Base-by-base conservation (phyloP, 2,329 filamentous ascomycete genomes). In the Xylariaceae sp. region DNA sequence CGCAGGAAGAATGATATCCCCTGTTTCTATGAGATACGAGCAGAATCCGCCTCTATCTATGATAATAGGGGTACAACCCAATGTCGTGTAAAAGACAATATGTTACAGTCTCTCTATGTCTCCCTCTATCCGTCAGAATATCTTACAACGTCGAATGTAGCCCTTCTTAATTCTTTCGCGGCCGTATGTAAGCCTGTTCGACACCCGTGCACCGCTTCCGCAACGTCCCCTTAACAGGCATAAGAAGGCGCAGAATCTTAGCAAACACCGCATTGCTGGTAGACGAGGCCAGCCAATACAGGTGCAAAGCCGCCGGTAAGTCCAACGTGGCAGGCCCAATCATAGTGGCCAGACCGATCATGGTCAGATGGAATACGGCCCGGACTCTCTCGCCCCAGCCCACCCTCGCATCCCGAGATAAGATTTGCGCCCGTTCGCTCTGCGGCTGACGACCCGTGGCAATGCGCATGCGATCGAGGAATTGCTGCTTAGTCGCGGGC, bases 241-340 rank as follows among this genome's bases (percentile, higher is more conserved):
- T 67, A 10, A 68, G 9, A 2, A 47, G 37, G 11, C 51, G 55
- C 5, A 77, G 15, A 1, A 62, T 17, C 13, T 57, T 60, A 1
- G 53, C 61, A 4, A 72, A 65, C 3, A 64, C 17, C 13, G 62
- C 60, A 47, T 69, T 72, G 4, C 67, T 61, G 0, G 59, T 18
- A 2, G 74, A 63, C 2, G 76, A 75, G 0, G 73, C 59, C 1
- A 78, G 57, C 76, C 76, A 78, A 64, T 78, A 79, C 8, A 79
- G 64, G 56, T 78, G 77, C 30, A 79, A 60, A 1, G 76, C 77
- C 4, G 73, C 73, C 1, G 77, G 77, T 23, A 79, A 64, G 44
- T 73, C 60, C 61, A 75, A 62, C 1, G 77, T 78, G 8, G 70
- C 42, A 3, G 74, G 72, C 1, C 75, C 75, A 3, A 77, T 53